Evolutionary conservation across 306 rosid species (phyloP), one percentile per base, ranked within the genome.

Genomic region (Sicyos edulis): DNA sequence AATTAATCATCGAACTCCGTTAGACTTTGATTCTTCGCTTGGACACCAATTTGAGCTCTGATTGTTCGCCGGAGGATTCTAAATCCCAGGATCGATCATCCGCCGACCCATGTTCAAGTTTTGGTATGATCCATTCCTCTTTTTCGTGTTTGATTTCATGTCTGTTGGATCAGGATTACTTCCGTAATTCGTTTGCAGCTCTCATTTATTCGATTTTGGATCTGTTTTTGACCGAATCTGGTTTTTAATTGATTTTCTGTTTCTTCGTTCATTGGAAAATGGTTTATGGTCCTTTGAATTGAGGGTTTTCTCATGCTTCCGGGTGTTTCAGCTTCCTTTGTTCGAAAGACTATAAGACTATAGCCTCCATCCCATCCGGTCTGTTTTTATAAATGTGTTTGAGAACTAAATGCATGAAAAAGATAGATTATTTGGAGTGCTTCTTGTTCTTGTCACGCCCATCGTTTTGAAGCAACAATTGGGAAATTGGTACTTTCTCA

Each of bases 81-180:
- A n/a, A 24, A 40, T n/a, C 57, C 47, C 68, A 20, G 69, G 78
- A 62, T 69, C 73, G 32, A 68, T 24, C 16, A 21, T 24, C 79
- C 42, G 73, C 72, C 49, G 5, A 57, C 73, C 83, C 44, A 89
- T 89, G 96, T 92, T 92, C 84, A 85, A 86, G 80, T 92, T 92
- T 82, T 87, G 97, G 97, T 92, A 85, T 63, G 55, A 47, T 53
- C 44, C 14, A n/a, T 68, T 54, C 50, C n/a, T 19, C 10, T 4
- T 60, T 47, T 55, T 51, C 47, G 17, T 67, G 10, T 16, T 55
- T 52, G 16, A 10, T 69, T 29, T 19, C 29, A 20, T 71, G 47
- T 69, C 2, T n/a, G n/a, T n/a, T 10, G 14, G 34, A 13, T 82
- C 73, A 70, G 60, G 75, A 47, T 72, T 78, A 22, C 40, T 65